Evolutionary conservation across 78 protist species (phyloP), one percentile per base, ranked within the genome.

Genomic region (Carpediemonas membranifera): DNA sequence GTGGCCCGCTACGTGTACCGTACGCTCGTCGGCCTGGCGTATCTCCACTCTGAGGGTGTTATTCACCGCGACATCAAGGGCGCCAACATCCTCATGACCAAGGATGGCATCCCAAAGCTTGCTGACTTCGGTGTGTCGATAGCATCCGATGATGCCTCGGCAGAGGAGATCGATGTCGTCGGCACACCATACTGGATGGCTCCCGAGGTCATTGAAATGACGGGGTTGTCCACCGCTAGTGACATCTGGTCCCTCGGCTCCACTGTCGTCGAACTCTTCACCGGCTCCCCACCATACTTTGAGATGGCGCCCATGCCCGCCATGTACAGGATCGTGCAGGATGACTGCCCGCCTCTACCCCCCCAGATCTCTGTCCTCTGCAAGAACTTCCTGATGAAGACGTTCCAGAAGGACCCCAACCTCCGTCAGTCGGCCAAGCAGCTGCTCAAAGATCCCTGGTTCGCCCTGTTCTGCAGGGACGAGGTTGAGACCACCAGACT

Each of bases 181-280:
- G 91, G 91, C 21, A 77, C 91, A n/a, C 91, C 88, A 15, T 80
- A 77, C 52, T 87, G 91, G 91, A 87, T 87, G 88, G 83, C 88
- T 0, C 91, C 91, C 0, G 91, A 84, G 60, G 73, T 80, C 34
- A 79, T 84, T 41, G 43, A 72, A 27, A 68, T 25, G 72, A 73
- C 63, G 25, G 30, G 18, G 34, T 14, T 50, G n/a, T 31, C 15
- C 58, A 25, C 7, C 5, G 18, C 39, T 7, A n/a, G 59, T 11
- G 73, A 67, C 59, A 67, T 67, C 25, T 67, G 73, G 73, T 44
- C 73, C 1, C 59, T 67, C 9, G 73, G 73, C 44, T 1, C 27
- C 9, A 67, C 73, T n/a, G 73, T 67, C 7, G 7, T 67, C 30
- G 73, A 67, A 31, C 36, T 67, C 31, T 3, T 43, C 44, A 43